A percentile compares a stretch with the other conserved stretches of the same genome.
phyloP scores from a whole-genome alignment of 2,329 filamentous ascomycete genomes.

The Ophiostoma novo-ulmi region DNA sequence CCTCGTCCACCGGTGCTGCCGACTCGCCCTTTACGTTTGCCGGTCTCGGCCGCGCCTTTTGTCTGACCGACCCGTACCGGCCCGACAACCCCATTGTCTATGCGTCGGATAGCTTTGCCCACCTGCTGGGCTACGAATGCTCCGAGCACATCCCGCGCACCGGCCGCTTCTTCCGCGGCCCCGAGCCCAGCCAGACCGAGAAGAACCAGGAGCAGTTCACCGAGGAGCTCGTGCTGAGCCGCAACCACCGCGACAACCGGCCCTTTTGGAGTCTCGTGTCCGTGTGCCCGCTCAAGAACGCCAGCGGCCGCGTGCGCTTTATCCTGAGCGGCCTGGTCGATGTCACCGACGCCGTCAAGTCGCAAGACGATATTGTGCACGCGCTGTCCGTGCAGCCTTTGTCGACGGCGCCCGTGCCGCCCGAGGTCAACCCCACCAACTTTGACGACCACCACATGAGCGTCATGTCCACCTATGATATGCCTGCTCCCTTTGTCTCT shows the following conservation, averaged over 20 bases:
- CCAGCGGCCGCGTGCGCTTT: constrained; percentile 44
- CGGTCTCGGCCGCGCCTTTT: constrained; percentile 55
- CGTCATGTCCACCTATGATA: not conserved
- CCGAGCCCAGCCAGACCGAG: constrained; percentile 38
- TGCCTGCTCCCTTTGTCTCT: not conserved
- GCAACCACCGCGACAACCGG: constrained; percentile 43
- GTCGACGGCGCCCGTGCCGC: constrained; percentile 27
- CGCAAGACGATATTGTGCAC: constrained; percentile 46
- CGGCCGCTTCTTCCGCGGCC: constrained; percentile 46
- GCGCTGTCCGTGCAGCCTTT: constrained; percentile 42
- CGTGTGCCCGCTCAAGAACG: constrained; percentile 47
- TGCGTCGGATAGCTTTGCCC: constrained; percentile 47
- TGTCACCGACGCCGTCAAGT: constrained; percentile 50
- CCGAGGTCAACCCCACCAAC: not conserved
- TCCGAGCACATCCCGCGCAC: constrained; percentile 45
- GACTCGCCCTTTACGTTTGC: constrained; percentile 29
- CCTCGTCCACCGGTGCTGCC: constrained; percentile 29
- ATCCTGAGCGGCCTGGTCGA: constrained; percentile 56
- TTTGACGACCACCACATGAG: not conserved
- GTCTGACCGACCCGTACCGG: constrained; percentile 48
- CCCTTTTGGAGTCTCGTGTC: constrained; percentile 55
- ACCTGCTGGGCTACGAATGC: constrained; percentile 43
- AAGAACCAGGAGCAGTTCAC: constrained; percentile 33
- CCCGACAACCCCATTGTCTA: constrained; percentile 48
- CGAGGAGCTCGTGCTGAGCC: constrained; percentile 40